Evolutionary conservation across 2,329 filamentous ascomycete genomes (phyloP).

Genomic region (Diplocarpon rosae): DNA sequence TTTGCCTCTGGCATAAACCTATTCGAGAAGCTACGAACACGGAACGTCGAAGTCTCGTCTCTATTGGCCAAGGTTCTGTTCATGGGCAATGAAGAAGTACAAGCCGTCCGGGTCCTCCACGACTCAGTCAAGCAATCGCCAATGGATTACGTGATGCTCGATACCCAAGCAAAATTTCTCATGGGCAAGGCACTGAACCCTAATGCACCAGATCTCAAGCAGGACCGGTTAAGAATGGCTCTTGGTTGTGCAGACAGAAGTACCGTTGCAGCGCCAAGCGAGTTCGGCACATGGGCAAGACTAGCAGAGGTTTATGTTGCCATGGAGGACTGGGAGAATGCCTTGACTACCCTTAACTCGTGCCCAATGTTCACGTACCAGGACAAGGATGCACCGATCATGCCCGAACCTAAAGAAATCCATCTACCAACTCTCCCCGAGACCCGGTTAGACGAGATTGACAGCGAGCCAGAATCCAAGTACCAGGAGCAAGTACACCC

Average conservation of each 20-base stretch:
- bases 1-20: slow-evolving; percentile 94
- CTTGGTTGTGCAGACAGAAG: slow-evolving; percentile 88
- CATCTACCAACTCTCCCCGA: slow-evolving; percentile 79
- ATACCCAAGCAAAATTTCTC: slow-evolving; percentile 87
- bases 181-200: slow-evolving; percentile 64
- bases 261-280: slow-evolving; percentile 88
- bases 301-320: slow-evolving; percentile 88
- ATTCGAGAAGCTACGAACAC: slow-evolving; percentile 86
- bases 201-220: slow-evolving; percentile 41
- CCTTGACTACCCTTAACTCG: slow-evolving; percentile 88
- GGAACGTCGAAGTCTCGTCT: slow-evolving; percentile 89
- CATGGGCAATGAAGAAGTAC: slow-evolving; percentile 94
- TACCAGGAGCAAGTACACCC: slow-evolving; percentile 81
- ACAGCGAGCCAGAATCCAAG: slow-evolving; percentile 74
- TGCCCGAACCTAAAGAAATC: slow-evolving; percentile 86
- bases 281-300: slow-evolving; percentile 94
- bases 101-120: slow-evolving; percentile 78
- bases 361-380: slow-evolving; percentile 99
- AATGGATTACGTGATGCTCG: slow-evolving; percentile 96
- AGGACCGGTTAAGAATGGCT: slow-evolving; percentile 69
- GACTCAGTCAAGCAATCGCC: slow-evolving; percentile 82
- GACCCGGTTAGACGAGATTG: slow-evolving; percentile 88
- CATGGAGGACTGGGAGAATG: slow-evolving; percentile 93
- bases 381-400: slow-evolving; percentile 88
- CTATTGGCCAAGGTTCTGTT: slow-evolving; percentile 83